Conservation (phyloP, 345 rosid species). For the Mercurialis annua region DNA sequence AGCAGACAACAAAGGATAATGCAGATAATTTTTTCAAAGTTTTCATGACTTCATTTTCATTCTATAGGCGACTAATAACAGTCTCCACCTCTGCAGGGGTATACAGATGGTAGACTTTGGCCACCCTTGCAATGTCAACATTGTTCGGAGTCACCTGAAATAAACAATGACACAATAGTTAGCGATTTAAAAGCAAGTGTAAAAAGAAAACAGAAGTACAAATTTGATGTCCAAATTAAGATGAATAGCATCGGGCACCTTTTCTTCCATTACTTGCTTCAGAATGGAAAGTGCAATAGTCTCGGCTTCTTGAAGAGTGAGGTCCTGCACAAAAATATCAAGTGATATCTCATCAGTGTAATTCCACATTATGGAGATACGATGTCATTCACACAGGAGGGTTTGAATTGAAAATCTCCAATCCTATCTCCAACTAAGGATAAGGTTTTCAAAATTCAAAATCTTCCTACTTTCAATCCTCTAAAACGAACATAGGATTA, state of each 20-base stretch:
- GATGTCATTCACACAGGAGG: not conserved
- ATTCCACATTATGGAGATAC: not conserved
- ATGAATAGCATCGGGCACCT: slow-evolving; percentile 36
- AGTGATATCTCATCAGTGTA: not conserved
- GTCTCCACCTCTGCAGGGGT: slow-evolving; percentile 92
- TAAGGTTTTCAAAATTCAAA: no score
- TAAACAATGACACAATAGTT: not conserved
- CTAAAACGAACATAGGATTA: no score
- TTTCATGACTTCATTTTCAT: not conserved
- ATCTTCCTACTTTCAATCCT: no score
- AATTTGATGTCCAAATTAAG: no score
- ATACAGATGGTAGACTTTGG: slow-evolving; percentile 83
- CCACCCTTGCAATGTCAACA: slow-evolving; percentile 88
- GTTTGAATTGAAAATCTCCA: no score
- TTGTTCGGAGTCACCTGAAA: slow-evolving; percentile 89
- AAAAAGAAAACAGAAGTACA: no score
- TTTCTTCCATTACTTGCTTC: slow-evolving; percentile 99
- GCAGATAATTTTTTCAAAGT: not conserved
- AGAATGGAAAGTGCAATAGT: slow-evolving; percentile 80
- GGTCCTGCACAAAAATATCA: slow-evolving; percentile 43
- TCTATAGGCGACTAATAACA: slow-evolving; percentile 75
- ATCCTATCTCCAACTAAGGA: no score
- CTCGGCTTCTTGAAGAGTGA: slow-evolving; percentile 85
- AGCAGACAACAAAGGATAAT: slow-evolving; percentile 7
- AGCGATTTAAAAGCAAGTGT: not conserved